Evolutionary conservation across 331 rosid genomes (phyloP).

Genomic region (Erythrophleum ivorense): DNA sequence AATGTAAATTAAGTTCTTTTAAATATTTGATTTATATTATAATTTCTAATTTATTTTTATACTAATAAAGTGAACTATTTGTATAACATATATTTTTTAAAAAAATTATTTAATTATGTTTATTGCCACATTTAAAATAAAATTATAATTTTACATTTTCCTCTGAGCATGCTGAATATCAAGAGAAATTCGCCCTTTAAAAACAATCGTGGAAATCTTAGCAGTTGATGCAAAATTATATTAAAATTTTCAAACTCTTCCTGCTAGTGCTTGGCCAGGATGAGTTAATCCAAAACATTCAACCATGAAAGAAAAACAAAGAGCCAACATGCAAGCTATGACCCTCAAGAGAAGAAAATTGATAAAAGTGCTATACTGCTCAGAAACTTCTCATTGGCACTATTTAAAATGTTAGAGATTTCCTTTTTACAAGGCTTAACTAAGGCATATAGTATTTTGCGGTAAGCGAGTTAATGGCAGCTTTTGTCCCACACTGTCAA

Average conservation of each 20-base stretch:
- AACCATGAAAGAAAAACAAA: neutral
- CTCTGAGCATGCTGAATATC: neutral
- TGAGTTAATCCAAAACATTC: neutral
- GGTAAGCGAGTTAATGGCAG: neutral
- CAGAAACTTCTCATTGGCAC: neutral
- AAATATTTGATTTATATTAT: no score
- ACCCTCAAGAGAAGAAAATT: neutral
- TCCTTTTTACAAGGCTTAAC: neutral
- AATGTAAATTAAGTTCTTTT: no score
- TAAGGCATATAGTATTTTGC: neutral
- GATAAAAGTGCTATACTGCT: neutral
- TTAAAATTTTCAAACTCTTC: neutral
- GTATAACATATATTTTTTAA: no score
- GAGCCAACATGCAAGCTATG: neutral
- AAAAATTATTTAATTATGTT: no score
- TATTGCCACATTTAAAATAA: no score
- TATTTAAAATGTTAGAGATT: neutral
- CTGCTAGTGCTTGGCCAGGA: neutral
- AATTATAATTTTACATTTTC: no score
- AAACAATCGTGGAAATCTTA: neutral
- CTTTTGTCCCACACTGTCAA: neutral
- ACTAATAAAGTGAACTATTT: no score
- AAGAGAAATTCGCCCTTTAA: neutral
- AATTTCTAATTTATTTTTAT: no score
- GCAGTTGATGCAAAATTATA: neutral